A percentile compares a stretch with the other conserved stretches of the same genome.
Evolutionary conservation across 129 eudicot genomes (phyloP).

Genomic region (Pseudognaphalium luteoalbum): DNA sequence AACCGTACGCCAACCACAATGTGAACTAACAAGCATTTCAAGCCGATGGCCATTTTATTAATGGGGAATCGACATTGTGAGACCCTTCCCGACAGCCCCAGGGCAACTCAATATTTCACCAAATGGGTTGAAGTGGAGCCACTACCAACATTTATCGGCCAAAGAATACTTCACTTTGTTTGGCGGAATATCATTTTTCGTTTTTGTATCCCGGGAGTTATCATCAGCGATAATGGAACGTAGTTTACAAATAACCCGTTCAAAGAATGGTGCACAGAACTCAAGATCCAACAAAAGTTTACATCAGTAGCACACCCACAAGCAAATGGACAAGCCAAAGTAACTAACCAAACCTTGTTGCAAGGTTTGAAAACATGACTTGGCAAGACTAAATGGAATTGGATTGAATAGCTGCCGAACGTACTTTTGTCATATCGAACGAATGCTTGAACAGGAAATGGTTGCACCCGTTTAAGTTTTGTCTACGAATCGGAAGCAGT

Average conservation of each 20-base stretch:
- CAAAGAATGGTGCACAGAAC: neutral
- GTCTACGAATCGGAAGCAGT: too few relatives aligned
- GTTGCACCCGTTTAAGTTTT: too few relatives aligned
- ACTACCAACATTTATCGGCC: too few relatives aligned
- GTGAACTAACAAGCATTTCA: neutral
- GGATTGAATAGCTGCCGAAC: too few relatives aligned
- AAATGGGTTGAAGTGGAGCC: neutral
- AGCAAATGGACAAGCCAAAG: too few relatives aligned
- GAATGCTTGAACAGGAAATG: too few relatives aligned
- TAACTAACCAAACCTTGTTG: too few relatives aligned
- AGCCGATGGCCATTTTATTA: neutral
- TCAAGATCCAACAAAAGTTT: neutral
- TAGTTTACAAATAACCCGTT: neutral
- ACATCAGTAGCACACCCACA: constrained; percentile 5
- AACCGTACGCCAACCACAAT: neutral
- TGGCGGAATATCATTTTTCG: neutral
- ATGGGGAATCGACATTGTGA: neutral
- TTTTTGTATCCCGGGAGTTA: neutral
- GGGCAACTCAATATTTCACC: neutral
- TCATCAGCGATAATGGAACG: neutral
- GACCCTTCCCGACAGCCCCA: neutral
- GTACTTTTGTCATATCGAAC: too few relatives aligned
- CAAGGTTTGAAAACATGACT: too few relatives aligned
- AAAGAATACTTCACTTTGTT: neutral
- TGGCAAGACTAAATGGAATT: too few relatives aligned